Conservation (phyloP, 2,329 filamentous ascomycete genomes). For the Cladosporium sp. region DNA sequence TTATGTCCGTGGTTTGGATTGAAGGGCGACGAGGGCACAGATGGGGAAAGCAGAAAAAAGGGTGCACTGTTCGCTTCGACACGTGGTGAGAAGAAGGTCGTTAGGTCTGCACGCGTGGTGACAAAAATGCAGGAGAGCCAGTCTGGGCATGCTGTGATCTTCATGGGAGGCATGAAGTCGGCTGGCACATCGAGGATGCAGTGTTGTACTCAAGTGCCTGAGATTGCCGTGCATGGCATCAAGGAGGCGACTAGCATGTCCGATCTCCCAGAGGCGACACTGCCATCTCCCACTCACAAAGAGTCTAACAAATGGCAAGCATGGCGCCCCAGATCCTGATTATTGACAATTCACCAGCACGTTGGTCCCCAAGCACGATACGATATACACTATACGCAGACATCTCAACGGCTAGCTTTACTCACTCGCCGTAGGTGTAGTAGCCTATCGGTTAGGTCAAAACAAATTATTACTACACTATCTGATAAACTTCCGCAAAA, state of each 20-base stretch:
- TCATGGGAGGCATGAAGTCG: neutral
- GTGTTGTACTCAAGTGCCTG: neutral
- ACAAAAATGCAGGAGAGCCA: neutral
- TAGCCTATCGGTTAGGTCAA: no score
- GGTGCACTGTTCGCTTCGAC: neutral
- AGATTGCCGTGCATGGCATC: neutral
- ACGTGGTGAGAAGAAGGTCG: neutral
- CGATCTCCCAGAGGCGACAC: neutral
- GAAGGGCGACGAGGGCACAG: neutral
- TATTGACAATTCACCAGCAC: neutral
- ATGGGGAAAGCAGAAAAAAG: neutral
- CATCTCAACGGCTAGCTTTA: neutral
- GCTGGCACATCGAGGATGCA: neutral
- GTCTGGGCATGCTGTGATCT: neutral
- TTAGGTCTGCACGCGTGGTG: neutral
- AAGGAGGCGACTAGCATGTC: neutral
- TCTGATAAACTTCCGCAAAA: neutral
- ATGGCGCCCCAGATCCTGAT: no score
- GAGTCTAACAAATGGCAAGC: no score
- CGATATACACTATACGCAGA: neutral
- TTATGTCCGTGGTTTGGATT: neutral
- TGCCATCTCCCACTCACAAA: no score
- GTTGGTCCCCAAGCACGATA: no score
- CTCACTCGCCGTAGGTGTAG: no score
- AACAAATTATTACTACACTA: neutral